Percentiles rank a stretch among this genome's conserved stretches.
phyloP scores from a whole-genome alignment of 169 alveolate species.

The Condylostoma magnum region DNA sequence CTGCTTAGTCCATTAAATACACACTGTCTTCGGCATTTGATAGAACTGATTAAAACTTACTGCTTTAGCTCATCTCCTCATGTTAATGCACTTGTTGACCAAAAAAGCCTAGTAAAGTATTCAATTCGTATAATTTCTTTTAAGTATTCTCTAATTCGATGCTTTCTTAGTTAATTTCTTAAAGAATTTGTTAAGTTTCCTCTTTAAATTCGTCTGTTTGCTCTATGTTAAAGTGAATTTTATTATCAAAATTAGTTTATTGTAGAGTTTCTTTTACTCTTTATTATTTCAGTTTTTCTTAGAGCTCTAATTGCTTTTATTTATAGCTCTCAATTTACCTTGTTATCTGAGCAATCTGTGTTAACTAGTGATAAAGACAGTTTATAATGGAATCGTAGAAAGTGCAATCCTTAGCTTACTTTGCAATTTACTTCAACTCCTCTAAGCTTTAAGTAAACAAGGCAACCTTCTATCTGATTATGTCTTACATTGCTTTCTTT shows the following conservation, averaged over 20 bases:
- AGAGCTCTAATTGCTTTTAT: background rate
- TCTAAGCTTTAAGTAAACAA: background rate
- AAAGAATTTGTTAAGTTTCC: background rate
- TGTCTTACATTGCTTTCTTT: conserved; percentile 11
- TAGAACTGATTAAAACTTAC: background rate
- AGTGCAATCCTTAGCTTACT: background rate
- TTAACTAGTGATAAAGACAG: background rate
- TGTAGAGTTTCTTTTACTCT: background rate
- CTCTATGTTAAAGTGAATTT: background rate
- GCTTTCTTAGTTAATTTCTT: background rate
- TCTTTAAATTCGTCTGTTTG: background rate
- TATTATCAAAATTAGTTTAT: background rate
- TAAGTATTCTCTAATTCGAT: background rate
- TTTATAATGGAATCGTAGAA: background rate
- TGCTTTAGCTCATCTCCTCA: background rate
- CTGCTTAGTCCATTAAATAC: background rate
- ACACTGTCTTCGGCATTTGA: conserved; percentile 13
- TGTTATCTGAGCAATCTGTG: background rate
- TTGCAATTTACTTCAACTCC: background rate
- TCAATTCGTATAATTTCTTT: background rate
- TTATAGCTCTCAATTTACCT: conserved; percentile 2
- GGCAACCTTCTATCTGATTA: conserved; percentile 7
- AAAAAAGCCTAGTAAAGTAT: background rate
- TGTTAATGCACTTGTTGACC: conserved; percentile 6
- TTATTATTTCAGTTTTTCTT: background rate